Evolutionary conservation across 1,139 yeast species (phyloP), one percentile per base, ranked within the genome.

Genomic region (Candida tropicalis): DNA sequence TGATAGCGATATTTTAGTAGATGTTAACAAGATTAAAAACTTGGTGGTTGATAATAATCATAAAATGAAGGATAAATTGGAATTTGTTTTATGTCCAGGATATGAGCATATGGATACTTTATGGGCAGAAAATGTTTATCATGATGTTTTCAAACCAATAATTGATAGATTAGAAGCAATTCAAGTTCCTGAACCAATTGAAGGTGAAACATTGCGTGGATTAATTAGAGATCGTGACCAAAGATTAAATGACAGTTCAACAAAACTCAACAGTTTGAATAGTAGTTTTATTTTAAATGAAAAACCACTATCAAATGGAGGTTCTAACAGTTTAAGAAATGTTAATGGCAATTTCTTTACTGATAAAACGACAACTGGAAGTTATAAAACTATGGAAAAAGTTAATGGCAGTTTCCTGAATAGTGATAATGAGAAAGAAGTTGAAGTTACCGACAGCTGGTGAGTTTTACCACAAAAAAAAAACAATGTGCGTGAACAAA

Each of bases 1-100:
- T 48, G 62, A 75, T 70, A 39, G 66, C 56, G 68, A 68, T 59
- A 52, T 75, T 52, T 52, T 71, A 52, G 64, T 81, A 53, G 73
- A 71, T 43, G 74, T 63, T 9, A 65, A 66, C 1, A 51, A 55
- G 15, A 76, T 67, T 9, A 50, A 52, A 43, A 45, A 51, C 17
- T 43, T 65, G 26, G 57, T 66, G 12, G 48, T 64, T 18, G 60
- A 56, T 25, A 61, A 57, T 31, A 65, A 65, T 39, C 55, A 48
- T 4, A 50, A 46, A 41, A 64, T 66, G 70, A 46, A 45, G 25
- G 39, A 44, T 13, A 62, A 62, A 39, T 44, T 64, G 16, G 62
- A 54, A 20, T 46, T 58, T 11, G 47, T 63, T 2, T 48, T 49
- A 35, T 64, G 70, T 41, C 53, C 53, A 1, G 57, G 58, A 2